phyloP scores from a whole-genome alignment of 768 basidiomycete genomes.

The Suillus discolor region DNA sequence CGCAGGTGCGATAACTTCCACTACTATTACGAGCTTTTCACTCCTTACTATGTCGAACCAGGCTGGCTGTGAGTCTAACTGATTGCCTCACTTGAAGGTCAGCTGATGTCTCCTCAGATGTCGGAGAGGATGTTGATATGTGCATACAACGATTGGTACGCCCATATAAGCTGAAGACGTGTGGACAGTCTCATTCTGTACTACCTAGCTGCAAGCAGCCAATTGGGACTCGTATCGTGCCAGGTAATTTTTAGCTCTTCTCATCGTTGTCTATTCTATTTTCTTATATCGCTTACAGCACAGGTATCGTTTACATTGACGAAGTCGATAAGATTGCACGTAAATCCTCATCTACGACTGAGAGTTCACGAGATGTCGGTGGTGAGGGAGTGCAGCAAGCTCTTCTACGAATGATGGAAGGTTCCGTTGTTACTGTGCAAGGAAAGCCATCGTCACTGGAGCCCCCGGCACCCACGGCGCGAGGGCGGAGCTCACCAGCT shows the following conservation, averaged over 20 bases:
- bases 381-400: constrained; percentile 98
- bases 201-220: constrained; percentile 77
- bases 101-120: constrained; percentile 52
- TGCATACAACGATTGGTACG: constrained; percentile 79
- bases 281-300: constrained; percentile 44
- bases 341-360: constrained; percentile 49
- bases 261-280: constrained; percentile 1
- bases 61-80: constrained; percentile 68
- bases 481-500: constrained; percentile 40
- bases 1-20: constrained; percentile 57
- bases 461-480: constrained; percentile 49
- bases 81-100: background rate
- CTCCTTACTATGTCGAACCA: constrained; percentile 30
- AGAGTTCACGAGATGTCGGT: constrained; percentile 84
- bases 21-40: background rate
- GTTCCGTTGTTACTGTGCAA: constrained; percentile 80
- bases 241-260: constrained; percentile 47
- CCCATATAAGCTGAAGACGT: background rate
- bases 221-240: constrained; percentile 87
- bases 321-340: constrained; percentile 93
- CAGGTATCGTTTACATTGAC: constrained; percentile 95
- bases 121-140: constrained; percentile 96
- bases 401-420: constrained; percentile 92
- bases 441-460: constrained; percentile 61
- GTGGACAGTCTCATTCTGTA: constrained; percentile 10